Evolutionary conservation across 2,329 filamentous ascomycete species (phyloP).

Genomic region (Ciborinia camelliae): DNA sequence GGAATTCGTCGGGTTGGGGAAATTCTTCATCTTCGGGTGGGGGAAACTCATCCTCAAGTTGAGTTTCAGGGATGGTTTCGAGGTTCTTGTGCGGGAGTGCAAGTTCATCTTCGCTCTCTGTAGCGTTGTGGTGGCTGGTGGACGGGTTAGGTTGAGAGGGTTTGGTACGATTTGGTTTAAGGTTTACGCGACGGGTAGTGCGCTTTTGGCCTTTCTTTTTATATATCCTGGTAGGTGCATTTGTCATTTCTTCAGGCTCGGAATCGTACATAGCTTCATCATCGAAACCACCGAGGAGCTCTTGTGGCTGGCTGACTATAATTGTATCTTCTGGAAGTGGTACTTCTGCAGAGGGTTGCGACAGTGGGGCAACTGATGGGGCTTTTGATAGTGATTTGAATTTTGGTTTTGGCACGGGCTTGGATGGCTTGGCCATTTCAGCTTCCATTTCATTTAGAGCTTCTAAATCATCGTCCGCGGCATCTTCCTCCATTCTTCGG

Average conservation of each 20-base stretch:
- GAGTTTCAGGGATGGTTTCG: constrained; percentile 30
- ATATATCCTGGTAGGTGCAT: constrained; percentile 50
- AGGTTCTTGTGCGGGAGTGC: constrained; percentile 28
- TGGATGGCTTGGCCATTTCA: constrained; percentile 35
- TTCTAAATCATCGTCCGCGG: constrained; percentile 70
- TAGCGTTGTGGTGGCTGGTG: constrained; percentile 35
- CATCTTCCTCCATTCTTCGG: constrained; percentile 65
- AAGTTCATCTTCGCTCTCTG: constrained; percentile 40
- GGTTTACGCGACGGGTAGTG: constrained; percentile 67
- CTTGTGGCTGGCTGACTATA: constrained; percentile 39
- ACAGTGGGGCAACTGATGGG: not conserved
- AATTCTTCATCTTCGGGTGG: not conserved
- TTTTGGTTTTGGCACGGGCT: constrained; percentile 18
- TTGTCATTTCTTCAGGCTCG: constrained; percentile 43
- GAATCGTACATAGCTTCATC: constrained; percentile 59
- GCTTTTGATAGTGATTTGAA: constrained; percentile 25
- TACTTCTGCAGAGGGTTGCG: not conserved
- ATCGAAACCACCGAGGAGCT: constrained; percentile 59
- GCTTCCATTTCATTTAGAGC: constrained; percentile 68
- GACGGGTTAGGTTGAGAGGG: constrained; percentile 41
- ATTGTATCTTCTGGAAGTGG: constrained; percentile 38
- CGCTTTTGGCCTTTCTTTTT: constrained; percentile 85
- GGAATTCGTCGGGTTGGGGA: constrained; percentile 18
- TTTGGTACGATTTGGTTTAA: constrained; percentile 51
- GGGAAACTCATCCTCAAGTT: constrained; percentile 23